Evolutionary conservation across 257 asterid species (phyloP).

Genomic region (Phtheirospermum japonicum): DNA sequence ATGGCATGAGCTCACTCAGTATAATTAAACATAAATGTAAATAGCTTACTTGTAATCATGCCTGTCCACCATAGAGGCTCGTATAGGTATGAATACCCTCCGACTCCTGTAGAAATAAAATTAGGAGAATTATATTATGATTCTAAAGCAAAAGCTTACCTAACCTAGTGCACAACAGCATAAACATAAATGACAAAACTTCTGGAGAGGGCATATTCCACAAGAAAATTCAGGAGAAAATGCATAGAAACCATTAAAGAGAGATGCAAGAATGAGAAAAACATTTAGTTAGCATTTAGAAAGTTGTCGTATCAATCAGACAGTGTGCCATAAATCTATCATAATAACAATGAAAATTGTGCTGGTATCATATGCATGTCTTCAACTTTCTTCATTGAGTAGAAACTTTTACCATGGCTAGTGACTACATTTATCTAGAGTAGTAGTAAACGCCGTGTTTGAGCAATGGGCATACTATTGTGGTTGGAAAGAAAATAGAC

Average conservation of each 20-base stretch:
- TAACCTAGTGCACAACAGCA: conserved; percentile 19
- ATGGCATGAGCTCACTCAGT: not conserved
- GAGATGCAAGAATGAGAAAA: conserved; percentile 2
- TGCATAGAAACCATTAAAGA: conserved; percentile 17
- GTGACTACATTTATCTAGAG: conserved; percentile 13
- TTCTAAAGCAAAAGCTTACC: conserved; percentile 8
- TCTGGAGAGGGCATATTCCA: not conserved
- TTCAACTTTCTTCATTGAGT: conserved; percentile 4
- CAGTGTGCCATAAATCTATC: conserved; percentile 20
- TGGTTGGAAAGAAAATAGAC: conserved; percentile 5
- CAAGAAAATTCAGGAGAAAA: conserved; percentile 10
- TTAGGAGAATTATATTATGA: conserved; percentile 1
- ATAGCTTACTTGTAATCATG: conserved; percentile 70
- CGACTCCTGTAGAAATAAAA: conserved; percentile 49
- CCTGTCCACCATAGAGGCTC: conserved; percentile 98
- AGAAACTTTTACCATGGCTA: conserved; percentile 14
- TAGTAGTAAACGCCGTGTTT: not conserved
- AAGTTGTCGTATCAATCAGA: not conserved
- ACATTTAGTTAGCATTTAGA: not conserved
- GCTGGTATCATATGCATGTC: conserved; percentile 19
- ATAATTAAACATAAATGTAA: conserved; percentile 4
- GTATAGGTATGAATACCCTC: conserved; percentile 76
- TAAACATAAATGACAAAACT: conserved; percentile 8
- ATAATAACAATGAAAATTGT: conserved; percentile 13
- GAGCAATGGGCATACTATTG: too few relatives aligned